Evolutionary conservation across 1,284 basidiomycete species (phyloP).

Genomic region (Tilletiopsis washingtonensis): DNA sequence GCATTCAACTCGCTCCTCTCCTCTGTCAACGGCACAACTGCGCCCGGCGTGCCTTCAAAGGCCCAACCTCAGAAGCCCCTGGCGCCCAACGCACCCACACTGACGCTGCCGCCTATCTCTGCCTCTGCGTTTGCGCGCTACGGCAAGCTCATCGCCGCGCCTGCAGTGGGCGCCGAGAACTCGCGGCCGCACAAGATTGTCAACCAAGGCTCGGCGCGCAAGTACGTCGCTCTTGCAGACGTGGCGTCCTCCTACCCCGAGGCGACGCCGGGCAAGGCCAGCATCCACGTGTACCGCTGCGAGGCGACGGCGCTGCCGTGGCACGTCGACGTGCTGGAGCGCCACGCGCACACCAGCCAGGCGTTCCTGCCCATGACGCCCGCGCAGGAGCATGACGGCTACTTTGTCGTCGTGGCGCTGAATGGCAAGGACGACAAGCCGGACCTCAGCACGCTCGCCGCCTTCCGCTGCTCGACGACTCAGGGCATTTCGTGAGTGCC

Average conservation of each 20-base stretch:
- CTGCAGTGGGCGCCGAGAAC: slow-evolving; percentile 4
- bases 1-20: background rate
- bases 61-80: background rate
- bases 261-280: slow-evolving; percentile 18
- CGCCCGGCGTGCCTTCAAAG: background rate
- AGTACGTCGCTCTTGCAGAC: slow-evolving; percentile 24
- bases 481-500: slow-evolving; percentile 25
- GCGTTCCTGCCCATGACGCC: slow-evolving; percentile 33
- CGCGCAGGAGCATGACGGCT: slow-evolving; percentile 16
- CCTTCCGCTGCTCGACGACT: slow-evolving; percentile 24
- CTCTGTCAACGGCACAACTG: background rate
- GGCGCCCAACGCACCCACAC: background rate
- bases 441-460: slow-evolving; percentile 28
- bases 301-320: slow-evolving; percentile 17
- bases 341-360: slow-evolving; percentile 39
- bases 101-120: slow-evolving; percentile 14
- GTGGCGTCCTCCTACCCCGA: slow-evolving; percentile 20
- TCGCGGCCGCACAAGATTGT: slow-evolving; percentile 21
- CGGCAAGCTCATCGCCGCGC: slow-evolving; percentile 33
- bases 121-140: slow-evolving; percentile 20
- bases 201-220: slow-evolving; percentile 40
- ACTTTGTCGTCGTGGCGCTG: slow-evolving; percentile 37
- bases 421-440: slow-evolving; percentile 37
- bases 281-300: slow-evolving; percentile 37
- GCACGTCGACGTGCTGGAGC: slow-evolving; percentile 33